phyloP scores from a whole-genome alignment of 2,329 filamentous ascomycete genomes.

The Fusarium dimerum region DNA sequence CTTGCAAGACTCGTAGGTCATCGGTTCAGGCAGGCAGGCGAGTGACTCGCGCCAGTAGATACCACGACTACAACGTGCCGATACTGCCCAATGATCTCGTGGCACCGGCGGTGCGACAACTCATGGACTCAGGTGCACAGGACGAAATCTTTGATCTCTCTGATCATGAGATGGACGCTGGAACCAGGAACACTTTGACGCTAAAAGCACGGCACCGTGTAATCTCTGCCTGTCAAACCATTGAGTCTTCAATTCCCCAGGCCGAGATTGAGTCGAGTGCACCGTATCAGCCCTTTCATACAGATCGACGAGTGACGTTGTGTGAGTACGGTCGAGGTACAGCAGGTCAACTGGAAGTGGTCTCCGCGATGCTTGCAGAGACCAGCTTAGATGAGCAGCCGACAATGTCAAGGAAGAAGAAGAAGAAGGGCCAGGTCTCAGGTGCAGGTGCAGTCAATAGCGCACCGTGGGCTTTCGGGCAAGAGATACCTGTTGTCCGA shows the following conservation, averaged over 20 bases:
- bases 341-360: conserved; percentile 36
- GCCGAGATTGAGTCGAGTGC: conserved; percentile 95
- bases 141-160: conserved; percentile 58
- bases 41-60: conserved; percentile 56
- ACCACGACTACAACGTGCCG: conserved; percentile 68
- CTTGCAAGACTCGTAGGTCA: conserved; percentile 56
- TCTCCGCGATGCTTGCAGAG: conserved; percentile 44
- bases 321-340: conserved; percentile 58
- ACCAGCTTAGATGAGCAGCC: conserved; percentile 42
- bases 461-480: conserved; percentile 61
- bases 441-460: conserved; percentile 13
- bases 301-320: conserved; percentile 80
- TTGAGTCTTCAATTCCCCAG: conserved; percentile 67
- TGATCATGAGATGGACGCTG: conserved; percentile 54
- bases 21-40: conserved; percentile 55
- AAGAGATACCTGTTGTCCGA: conserved; percentile 50
- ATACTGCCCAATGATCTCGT: conserved; percentile 61
- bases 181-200: conserved; percentile 57
- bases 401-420: conserved; percentile 37
- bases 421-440: conserved; percentile 34
- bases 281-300: conserved; percentile 95
- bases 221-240: conserved; percentile 43
- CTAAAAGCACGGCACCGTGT: conserved; percentile 43
- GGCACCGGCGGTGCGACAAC: conserved; percentile 55
- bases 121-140: conserved; percentile 51